Evolutionary conservation across 2,329 filamentous ascomycete genomes (phyloP).

Genomic region (Penicillium palitans): DNA sequence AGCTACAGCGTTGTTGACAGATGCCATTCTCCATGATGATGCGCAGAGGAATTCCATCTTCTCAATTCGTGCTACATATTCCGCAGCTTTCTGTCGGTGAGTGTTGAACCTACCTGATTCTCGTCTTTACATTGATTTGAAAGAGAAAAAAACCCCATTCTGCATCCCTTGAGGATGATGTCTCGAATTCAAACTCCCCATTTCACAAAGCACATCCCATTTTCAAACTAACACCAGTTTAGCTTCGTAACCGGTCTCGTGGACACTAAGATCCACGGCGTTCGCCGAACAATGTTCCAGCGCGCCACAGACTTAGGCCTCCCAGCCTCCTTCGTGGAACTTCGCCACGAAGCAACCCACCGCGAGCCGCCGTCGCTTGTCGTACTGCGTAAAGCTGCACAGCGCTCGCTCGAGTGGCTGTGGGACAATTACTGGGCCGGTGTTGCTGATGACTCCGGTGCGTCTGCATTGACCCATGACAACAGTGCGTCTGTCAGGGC

Average conservation of each 20-base stretch:
- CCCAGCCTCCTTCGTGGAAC: slow-evolving; percentile 75
- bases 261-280: slow-evolving; percentile 45
- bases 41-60: slow-evolving; percentile 44
- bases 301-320: slow-evolving; percentile 44
- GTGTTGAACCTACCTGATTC: slow-evolving; percentile 13
- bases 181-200: not conserved
- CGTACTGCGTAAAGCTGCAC: slow-evolving; percentile 68
- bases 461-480: slow-evolving; percentile 8
- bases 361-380: slow-evolving; percentile 77
- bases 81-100: slow-evolving; percentile 49
- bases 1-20: slow-evolving; percentile 47
- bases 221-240: not conserved
- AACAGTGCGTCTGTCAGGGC: slow-evolving; percentile 20
- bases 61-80: slow-evolving; percentile 47
- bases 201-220: slow-evolving; percentile 4
- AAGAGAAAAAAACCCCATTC: not conserved
- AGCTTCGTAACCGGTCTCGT: slow-evolving; percentile 50
- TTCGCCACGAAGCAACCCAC: slow-evolving; percentile 87
- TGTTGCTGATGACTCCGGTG: slow-evolving; percentile 38
- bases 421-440: slow-evolving; percentile 83
- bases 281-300: slow-evolving; percentile 48
- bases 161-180: not conserved
- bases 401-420: slow-evolving; percentile 76
- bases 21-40: slow-evolving; percentile 49
- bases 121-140: not conserved